These are phyloP conservation scores for Laguncularia racemosa DNA, from an alignment of 345 rosid genomes.

Conservation along the genomic window DNA sequence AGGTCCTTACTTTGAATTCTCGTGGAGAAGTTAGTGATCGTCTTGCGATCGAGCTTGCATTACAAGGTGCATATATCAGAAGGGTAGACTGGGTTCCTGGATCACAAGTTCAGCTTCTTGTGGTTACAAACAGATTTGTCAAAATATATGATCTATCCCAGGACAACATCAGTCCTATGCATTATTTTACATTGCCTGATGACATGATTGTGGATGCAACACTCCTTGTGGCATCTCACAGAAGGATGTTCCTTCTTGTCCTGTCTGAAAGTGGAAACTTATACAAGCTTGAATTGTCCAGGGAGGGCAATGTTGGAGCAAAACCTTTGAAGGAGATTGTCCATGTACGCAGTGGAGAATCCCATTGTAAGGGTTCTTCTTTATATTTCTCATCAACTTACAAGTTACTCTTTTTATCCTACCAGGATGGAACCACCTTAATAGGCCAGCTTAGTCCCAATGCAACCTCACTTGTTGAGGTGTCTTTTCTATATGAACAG, in stretches of 20 bases:
- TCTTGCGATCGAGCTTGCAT: slow-evolving; percentile 91
- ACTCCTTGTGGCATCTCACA: slow-evolving; percentile 71
- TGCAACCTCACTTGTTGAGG: slow-evolving; percentile 57
- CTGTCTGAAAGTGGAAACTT: slow-evolving; percentile 80
- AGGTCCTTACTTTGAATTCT: slow-evolving; percentile 79
- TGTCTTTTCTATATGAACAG: slow-evolving; percentile 70
- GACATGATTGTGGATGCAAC: slow-evolving; percentile 85
- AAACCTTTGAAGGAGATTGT: slow-evolving; percentile 76
- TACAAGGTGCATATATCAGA: slow-evolving; percentile 91
- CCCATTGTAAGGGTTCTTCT: slow-evolving; percentile 72
- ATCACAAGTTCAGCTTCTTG: slow-evolving; percentile 90
- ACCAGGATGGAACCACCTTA: slow-evolving; percentile 81
- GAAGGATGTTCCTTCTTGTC: slow-evolving; percentile 73
- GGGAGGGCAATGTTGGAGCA: slow-evolving; percentile 76
- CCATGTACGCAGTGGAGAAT: slow-evolving; percentile 51
- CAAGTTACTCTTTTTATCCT: slow-evolving; percentile 72
- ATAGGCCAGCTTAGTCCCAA: slow-evolving; percentile 64
- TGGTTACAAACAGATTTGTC: slow-evolving; percentile 82
- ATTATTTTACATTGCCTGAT: slow-evolving; percentile 80
- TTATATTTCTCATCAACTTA: slow-evolving; percentile 72
- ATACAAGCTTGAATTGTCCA: slow-evolving; percentile 67
- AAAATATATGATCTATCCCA: slow-evolving; percentile 94
- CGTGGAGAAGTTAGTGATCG: slow-evolving; percentile 97
- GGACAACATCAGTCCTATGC: slow-evolving; percentile 92
- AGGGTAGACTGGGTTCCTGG: slow-evolving; percentile 92